phyloP scores from a whole-genome alignment of 306 rosid species.

The Elaeagnus macrophylla region DNA sequence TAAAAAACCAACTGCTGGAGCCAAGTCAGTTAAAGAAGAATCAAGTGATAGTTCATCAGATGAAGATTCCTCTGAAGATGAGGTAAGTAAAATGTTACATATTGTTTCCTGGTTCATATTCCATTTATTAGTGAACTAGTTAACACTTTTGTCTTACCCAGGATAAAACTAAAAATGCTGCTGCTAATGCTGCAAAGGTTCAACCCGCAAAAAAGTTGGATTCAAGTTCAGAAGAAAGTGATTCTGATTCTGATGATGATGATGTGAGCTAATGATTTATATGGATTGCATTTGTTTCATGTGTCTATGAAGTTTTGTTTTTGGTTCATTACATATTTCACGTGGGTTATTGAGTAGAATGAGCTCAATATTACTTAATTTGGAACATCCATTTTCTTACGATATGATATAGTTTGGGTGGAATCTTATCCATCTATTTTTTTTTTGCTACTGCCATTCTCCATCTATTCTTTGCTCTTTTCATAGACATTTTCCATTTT shows the following conservation, averaged over 20 bases:
- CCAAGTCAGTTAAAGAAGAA: constrained; percentile 20
- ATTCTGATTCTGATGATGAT: constrained; percentile 17
- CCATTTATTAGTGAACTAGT: background rate
- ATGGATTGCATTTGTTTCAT: background rate
- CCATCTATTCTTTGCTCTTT: too few species aligned
- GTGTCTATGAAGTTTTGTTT: background rate
- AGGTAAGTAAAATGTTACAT: constrained; percentile 12
- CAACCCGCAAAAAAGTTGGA: constrained; percentile 19
- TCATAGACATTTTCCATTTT: too few species aligned
- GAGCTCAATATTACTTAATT: too few species aligned
- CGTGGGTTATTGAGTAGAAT: too few species aligned
- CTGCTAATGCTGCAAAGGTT: constrained; percentile 13
- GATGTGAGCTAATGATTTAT: background rate
- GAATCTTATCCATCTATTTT: too few species aligned
- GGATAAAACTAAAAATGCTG: constrained; percentile 16
- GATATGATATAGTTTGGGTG: too few species aligned
- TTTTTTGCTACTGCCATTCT: too few species aligned
- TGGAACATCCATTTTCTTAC: too few species aligned
- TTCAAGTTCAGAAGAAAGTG: constrained; percentile 26
- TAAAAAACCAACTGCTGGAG: constrained; percentile 12
- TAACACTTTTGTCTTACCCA: background rate
- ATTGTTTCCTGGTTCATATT: background rate
- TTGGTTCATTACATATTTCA: too few species aligned
- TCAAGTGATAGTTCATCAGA: constrained; percentile 31
- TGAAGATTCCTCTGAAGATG: constrained; percentile 33